Percentiles rank a stretch among this genome's conserved stretches.
These are phyloP conservation scores for Hericium alpestre DNA, from an alignment of 768 basidiomycete genomes.

Conservation along the genomic window DNA sequence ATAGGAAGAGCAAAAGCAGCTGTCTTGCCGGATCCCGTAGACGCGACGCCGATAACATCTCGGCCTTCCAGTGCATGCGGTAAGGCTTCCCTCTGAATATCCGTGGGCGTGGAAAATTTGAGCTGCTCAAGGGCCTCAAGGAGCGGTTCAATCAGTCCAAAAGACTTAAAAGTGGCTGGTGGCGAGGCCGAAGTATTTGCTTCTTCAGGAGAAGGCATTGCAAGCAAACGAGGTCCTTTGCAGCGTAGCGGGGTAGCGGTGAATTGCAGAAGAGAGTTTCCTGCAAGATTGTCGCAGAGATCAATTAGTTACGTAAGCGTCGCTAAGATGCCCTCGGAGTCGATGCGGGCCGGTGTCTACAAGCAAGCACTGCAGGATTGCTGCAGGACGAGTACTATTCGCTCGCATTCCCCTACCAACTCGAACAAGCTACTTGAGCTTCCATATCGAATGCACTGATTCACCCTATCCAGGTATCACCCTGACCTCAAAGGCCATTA, in stretches of 20 bases:
- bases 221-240: background rate
- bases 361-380: too few species aligned
- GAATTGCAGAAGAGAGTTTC: too few species aligned
- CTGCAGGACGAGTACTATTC: too few species aligned
- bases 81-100: constrained; percentile 78
- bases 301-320: too few species aligned
- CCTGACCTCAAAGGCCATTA: background rate
- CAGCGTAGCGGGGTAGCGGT: too few species aligned
- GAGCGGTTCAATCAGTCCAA: constrained; percentile 85
- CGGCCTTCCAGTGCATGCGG: constrained; percentile 84
- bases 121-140: constrained; percentile 76
- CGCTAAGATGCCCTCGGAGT: too few species aligned
- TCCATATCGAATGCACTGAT: too few species aligned
- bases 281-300: too few species aligned
- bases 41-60: constrained; percentile 97
- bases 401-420: background rate
- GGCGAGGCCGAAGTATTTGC: constrained; percentile 34
- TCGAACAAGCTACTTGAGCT: background rate
- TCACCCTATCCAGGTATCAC: too few species aligned
- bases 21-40: constrained; percentile 96
- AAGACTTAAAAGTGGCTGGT: constrained; percentile 56
- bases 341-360: too few species aligned
- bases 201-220: constrained; percentile 59
- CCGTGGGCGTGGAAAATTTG: constrained; percentile 77
- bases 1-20: constrained; percentile 96